phyloP scores from a whole-genome alignment of 495 filamentous ascomycete genomes.

The Rostrohypoxylon terebratum region DNA sequence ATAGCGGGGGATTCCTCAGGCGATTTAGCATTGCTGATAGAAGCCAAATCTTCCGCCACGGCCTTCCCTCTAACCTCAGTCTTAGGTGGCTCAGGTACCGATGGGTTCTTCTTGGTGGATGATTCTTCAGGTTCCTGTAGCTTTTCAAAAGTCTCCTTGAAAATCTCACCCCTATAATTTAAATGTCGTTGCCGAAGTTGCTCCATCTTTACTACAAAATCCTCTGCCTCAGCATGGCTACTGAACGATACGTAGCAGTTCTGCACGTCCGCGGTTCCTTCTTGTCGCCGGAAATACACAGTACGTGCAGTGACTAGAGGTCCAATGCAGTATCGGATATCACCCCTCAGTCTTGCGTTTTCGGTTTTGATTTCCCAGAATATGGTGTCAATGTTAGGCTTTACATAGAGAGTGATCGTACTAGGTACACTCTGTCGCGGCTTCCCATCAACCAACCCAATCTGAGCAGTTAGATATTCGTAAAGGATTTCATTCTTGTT shows the following conservation, averaged over 20 bases:
- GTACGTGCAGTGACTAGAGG: not conserved
- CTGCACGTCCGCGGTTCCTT: not conserved
- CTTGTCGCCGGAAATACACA: slow-evolving; percentile 14
- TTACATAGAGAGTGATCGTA: slow-evolving; percentile 7
- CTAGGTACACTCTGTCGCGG: not conserved
- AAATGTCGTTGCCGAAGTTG: not conserved
- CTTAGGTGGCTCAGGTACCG: not conserved
- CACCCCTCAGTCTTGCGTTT: slow-evolving; percentile 9
- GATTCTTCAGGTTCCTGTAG: not conserved
- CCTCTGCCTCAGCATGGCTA: not conserved
- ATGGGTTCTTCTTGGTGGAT: not conserved
- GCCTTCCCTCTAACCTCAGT: not conserved
- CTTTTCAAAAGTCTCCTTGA: not conserved
- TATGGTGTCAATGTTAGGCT: not conserved
- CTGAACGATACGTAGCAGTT: slow-evolving; percentile 2
- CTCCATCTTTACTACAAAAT: not conserved
- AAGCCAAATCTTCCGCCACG: not conserved
- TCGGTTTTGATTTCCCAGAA: slow-evolving; percentile 19
- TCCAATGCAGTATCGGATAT: slow-evolving; percentile 21
- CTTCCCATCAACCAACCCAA: not conserved
- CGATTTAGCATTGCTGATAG: not conserved
- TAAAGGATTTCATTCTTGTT: not conserved
- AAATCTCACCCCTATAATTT: not conserved
- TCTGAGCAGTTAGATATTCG: not conserved
- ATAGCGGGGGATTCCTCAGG: not conserved